These are phyloP conservation scores for Codiaeum variegatum DNA, from an alignment of 441 rosid genomes.

Conservation along the genomic window DNA sequence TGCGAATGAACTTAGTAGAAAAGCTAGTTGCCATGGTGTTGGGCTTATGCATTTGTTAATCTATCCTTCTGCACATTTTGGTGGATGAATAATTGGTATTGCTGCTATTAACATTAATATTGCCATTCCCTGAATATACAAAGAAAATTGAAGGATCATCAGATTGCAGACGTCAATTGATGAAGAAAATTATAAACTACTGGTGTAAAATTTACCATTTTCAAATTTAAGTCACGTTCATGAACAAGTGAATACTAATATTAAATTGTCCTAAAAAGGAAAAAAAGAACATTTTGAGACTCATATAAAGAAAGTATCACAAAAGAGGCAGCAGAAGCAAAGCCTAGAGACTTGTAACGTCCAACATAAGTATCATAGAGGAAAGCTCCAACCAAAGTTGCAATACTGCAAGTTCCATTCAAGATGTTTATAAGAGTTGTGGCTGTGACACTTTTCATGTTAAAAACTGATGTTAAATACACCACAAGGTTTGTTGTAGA, in stretches of 20 bases:
- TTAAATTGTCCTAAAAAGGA: no score
- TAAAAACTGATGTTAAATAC: slow-evolving; percentile 39
- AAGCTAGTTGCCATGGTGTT: slow-evolving; percentile 27
- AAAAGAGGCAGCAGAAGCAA: slow-evolving; percentile 30
- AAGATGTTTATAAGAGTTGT: slow-evolving; percentile 39
- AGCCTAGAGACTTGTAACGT: slow-evolving; percentile 31
- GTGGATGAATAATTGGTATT: slow-evolving; percentile 35
- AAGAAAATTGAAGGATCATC: neutral
- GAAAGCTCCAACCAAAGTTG: slow-evolving; percentile 35
- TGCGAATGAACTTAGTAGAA: slow-evolving; percentile 26
- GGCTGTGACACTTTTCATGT: slow-evolving; percentile 37
- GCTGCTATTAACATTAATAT: slow-evolving; percentile 40
- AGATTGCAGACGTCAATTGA: no score
- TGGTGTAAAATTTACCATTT: no score
- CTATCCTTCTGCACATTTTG: slow-evolving; percentile 24
- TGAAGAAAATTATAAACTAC: no score
- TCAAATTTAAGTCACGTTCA: no score
- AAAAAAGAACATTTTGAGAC: no score
- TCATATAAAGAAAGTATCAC: slow-evolving; percentile 24
- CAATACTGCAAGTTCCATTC: slow-evolving; percentile 32
- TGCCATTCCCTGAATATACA: slow-evolving; percentile 34
- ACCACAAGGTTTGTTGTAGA: slow-evolving; percentile 34
- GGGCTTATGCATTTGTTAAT: slow-evolving; percentile 26
- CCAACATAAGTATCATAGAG: slow-evolving; percentile 41
- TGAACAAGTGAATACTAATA: no score